Base-by-base conservation (phyloP, 2,329 filamentous ascomycete species). In the Hypoxylon sp. region DNA sequence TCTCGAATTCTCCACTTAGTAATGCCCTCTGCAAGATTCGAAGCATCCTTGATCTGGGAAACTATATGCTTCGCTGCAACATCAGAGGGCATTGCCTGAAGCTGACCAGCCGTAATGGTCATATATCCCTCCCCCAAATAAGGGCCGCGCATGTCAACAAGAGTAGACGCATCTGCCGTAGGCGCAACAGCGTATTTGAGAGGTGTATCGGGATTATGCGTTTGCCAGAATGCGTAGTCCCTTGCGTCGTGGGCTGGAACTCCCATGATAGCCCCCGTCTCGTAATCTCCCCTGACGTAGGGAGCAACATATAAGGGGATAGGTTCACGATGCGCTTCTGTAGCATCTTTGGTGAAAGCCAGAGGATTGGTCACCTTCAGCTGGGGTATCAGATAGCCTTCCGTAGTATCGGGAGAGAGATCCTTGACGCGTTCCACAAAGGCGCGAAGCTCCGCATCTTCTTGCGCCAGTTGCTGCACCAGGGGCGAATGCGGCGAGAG, bases 211-310 rank as follows among this genome's bases (percentile, higher is more conserved):
- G 83, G 81, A 28, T 85, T 82, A 69, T 96, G 93, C 61, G 89
- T 82, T 70, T 85, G 88, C 91, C 93, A 97, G 76, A 97, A 97
- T 1, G 87, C 85, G 77, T 91, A 83, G 71, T 97, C 93, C 54
- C 93, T 86, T 3, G 84, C 75, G 77, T 97, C 93, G 74, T 97
- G 93, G 1, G 89, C 93, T 0, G 93, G 93, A 6, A 97, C 93
- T 44, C 93, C 93, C 93, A 97, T 97, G 1, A 97, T 91, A 8
- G 93, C 93, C 0, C 93, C 93, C 70, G 93, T 91, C 14, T 93
- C 93, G 71, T 96, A 96, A 73, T 93, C 91, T 24, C 90, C 91
- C 4, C 96, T 82, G 9, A 97, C 93, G 74, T 97, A 97, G 0
- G 93, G 90, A 8, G 93, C 92, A 20, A 92, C 91, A 73, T 91